Base-by-base conservation (phyloP, 2,329 filamentous ascomycete species). In the Westerdykella ornata region DNA sequence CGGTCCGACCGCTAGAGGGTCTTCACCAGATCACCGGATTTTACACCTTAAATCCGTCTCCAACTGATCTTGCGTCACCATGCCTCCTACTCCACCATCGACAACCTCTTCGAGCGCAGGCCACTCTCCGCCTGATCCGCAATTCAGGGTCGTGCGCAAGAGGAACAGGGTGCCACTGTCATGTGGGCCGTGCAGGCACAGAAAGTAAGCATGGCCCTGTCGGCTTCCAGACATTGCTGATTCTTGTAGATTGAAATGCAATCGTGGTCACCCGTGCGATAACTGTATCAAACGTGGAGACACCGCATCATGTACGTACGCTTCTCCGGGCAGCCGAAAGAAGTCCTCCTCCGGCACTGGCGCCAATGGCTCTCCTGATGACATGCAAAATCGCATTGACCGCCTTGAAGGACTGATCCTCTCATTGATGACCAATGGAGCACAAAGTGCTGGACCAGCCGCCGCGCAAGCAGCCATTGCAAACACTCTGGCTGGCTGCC, bases 371-470 rank as follows among this genome's bases (percentile, higher is more conserved):
- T 74, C 77, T 54, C 88, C 90, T 37, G 89, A 95, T 75, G 90
- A 96, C 68, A 96, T 97, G 90, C 90, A 97, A 71, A 94, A 94
- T 62, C 85, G 92, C 64, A 97, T 97, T 70, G 89, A 97, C 72
- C 81, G 90, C 56, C 75, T 97, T 52, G 90, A 97, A 75, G 85
- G 86, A 54, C 72, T 97, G 64, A 90, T 97, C 46, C 70, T 97
- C 51, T 94, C 88, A 19, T 68, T 97, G 60, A 96, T 97, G 90
- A 90, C 90, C 60, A 89, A 86, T 64, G 87, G 87, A 43, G 76
- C 74, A n/a, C 73, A 77, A 50, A 74, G 77, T 41, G 73, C 75
- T 35, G 78, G 78, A 16, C 72, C 74, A 3, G 65, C 73, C 14
- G 78, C 78, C 37, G 78, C 78, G n/a, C 72, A 76, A 43, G 77